Conservation (phyloP, 2,329 filamentous ascomycete species). For the Cladosporium sphaerospermum region DNA sequence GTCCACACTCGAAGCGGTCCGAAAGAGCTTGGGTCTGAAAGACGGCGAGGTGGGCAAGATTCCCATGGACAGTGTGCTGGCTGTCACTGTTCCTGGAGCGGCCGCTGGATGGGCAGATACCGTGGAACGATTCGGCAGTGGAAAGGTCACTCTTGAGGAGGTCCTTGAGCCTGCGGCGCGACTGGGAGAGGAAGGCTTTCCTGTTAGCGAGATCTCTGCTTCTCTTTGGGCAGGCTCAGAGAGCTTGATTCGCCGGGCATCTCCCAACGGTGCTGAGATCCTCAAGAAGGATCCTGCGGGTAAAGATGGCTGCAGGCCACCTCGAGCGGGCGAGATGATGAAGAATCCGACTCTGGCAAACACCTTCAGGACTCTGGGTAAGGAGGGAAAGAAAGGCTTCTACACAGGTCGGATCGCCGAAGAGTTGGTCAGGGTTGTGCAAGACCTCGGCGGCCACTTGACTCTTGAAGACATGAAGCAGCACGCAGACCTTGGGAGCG, state of each 20-base stretch:
- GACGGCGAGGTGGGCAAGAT: conserved; percentile 55
- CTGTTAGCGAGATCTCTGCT: conserved; percentile 74
- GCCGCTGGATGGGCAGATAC: conserved; percentile 91
- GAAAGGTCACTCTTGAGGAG: conserved; percentile 68
- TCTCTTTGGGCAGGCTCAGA: conserved; percentile 76
- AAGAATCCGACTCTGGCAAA: conserved; percentile 73
- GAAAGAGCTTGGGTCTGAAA: conserved; percentile 60
- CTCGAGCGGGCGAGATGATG: conserved; percentile 78
- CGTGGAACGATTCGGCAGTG: conserved; percentile 81
- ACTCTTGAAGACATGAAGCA: conserved; percentile 73
- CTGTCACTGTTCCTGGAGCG: conserved; percentile 83
- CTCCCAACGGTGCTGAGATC: conserved; percentile 82
- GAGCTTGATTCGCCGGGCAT: conserved; percentile 59
- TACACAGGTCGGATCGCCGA: conserved; percentile 80
- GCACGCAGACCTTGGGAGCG: conserved; percentile 66
- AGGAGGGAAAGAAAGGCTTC: conserved; percentile 82
- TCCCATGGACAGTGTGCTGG: conserved; percentile 68
- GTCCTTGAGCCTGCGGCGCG: conserved; percentile 78
- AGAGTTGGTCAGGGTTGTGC: conserved; percentile 70
- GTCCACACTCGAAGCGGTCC: conserved; percentile 62
- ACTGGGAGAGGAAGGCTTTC: conserved; percentile 81
- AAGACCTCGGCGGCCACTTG: conserved; percentile 69
- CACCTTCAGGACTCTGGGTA: conserved; percentile 73
- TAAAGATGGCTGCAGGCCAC: conserved; percentile 65
- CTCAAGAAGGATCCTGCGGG: conserved; percentile 69